Conservation (phyloP, 225 moss, liverwort and hornwort genomes). For the Antitrichia curtipendula region DNA sequence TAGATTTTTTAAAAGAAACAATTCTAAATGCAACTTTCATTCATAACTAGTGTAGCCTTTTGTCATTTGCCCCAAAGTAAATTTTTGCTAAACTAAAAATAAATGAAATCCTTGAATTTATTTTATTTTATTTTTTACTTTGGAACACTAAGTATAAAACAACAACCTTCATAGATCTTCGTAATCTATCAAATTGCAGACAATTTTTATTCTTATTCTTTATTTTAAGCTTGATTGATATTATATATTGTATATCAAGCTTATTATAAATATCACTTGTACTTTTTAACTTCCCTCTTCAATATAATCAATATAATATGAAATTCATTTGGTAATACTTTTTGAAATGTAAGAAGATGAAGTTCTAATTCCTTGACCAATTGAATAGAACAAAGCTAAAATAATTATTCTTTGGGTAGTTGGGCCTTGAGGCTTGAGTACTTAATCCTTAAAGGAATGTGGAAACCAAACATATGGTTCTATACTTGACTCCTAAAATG, state of each 20-base stretch:
- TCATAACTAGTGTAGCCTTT: too few relatives aligned
- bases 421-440: neutral
- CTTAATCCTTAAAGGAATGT: neutral
- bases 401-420: neutral
- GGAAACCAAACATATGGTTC: fast-evolving
- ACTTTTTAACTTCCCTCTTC: neutral
- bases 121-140: neutral
- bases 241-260: too few relatives aligned
- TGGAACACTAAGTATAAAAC: fast-evolving
- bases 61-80: too few relatives aligned
- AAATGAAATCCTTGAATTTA: neutral
- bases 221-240: neutral
- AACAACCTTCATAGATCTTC: neutral
- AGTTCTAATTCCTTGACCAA: neutral
- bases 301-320: neutral
- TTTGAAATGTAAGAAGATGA: neutral
- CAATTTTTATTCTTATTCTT: fast-evolving
- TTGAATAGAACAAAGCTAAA: neutral
- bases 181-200: neutral
- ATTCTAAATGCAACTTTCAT: neutral
- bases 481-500: neutral
- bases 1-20: neutral
- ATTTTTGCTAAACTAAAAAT: neutral
- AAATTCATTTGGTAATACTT: neutral
- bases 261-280: neutral